These are phyloP conservation scores for Edaphochlamys debaryana DNA, from an alignment of 139 green algal genomes.

Conservation along the genomic window DNA sequence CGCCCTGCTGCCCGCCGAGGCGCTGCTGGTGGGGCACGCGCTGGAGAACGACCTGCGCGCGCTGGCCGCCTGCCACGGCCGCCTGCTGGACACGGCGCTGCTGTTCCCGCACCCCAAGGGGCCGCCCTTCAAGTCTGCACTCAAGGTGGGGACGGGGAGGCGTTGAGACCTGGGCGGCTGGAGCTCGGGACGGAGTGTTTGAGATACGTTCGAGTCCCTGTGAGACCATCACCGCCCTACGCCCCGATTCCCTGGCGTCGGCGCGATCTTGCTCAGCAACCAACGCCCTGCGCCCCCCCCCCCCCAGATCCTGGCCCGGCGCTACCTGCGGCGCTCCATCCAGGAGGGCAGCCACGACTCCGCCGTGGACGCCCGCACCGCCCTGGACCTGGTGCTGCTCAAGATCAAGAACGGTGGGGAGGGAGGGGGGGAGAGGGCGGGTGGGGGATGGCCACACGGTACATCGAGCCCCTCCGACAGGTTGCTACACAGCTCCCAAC, in stretches of 20 bases:
- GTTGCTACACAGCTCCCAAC: no score
- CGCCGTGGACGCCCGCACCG: slow-evolving; percentile 79
- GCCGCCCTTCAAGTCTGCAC: slow-evolving; percentile 75
- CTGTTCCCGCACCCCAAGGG: slow-evolving; percentile 87
- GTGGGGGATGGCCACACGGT: not conserved
- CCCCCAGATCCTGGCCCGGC: slow-evolving; percentile 56
- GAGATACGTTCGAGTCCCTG: no score
- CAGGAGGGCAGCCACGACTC: slow-evolving; percentile 84
- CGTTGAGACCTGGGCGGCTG: no score
- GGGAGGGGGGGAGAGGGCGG: not conserved
- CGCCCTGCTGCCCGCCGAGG: slow-evolving; percentile 67
- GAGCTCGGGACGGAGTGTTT: no score
- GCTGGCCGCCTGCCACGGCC: slow-evolving; percentile 74
- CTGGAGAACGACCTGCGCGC: slow-evolving; percentile 91
- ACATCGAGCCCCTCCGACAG: no score
- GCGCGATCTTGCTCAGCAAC: no score
- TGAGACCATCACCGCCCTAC: not conserved
- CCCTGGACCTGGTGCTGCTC: slow-evolving; percentile 87
- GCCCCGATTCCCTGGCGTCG: no score
- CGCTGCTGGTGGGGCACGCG: slow-evolving; percentile 90
- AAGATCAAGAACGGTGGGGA: slow-evolving; percentile 82
- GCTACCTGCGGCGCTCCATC: slow-evolving; percentile 80
- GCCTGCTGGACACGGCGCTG: slow-evolving; percentile 83
- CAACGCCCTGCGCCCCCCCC: no score
- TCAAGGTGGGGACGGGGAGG: slow-evolving; percentile 47